Percentiles rank a stretch among this genome's conserved stretches.
Evolutionary conservation across 768 basidiomycete genomes (phyloP).

Genomic region (Pholiota molesta): DNA sequence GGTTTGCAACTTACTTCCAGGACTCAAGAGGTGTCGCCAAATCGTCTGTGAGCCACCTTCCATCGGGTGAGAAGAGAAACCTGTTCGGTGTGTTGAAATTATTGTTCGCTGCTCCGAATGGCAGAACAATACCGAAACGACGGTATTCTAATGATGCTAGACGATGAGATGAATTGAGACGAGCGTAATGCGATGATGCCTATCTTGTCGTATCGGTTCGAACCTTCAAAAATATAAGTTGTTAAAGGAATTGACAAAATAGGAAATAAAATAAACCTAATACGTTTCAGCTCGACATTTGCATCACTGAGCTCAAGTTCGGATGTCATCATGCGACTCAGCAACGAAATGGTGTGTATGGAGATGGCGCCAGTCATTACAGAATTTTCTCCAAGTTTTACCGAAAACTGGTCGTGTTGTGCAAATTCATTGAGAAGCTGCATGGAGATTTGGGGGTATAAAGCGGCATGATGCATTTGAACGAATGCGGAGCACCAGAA

Average conservation of each 20-base stretch:
- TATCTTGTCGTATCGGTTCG: constrained; percentile 41
- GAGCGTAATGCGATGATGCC: constrained; percentile 38
- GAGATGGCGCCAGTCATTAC: too few species aligned
- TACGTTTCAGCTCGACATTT: constrained; percentile 3
- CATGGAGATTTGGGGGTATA: too few species aligned
- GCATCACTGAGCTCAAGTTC: not conserved
- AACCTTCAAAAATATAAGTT: constrained; percentile 35
- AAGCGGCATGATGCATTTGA: not conserved
- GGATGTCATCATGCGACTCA: too few species aligned
- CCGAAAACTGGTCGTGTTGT: too few species aligned
- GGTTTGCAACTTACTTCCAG: constrained; percentile 41
- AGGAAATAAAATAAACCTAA: not conserved
- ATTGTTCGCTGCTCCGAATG: constrained; percentile 44
- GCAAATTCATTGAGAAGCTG: too few species aligned
- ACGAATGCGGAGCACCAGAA: constrained; percentile 51
- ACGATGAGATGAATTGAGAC: constrained; percentile 45
- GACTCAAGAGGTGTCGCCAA: constrained; percentile 42
- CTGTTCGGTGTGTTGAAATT: constrained; percentile 44
- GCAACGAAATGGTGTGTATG: too few species aligned
- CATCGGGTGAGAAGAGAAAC: constrained; percentile 40
- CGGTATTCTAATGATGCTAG: constrained; percentile 43
- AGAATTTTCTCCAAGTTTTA: too few species aligned
- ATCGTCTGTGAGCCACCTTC: constrained; percentile 43
- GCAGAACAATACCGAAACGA: constrained; percentile 47
- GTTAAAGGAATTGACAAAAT: too few species aligned